phyloP scores from a whole-genome alignment of 371 early-diverging fungal genomes.

The Rhizopus delemar region DNA sequence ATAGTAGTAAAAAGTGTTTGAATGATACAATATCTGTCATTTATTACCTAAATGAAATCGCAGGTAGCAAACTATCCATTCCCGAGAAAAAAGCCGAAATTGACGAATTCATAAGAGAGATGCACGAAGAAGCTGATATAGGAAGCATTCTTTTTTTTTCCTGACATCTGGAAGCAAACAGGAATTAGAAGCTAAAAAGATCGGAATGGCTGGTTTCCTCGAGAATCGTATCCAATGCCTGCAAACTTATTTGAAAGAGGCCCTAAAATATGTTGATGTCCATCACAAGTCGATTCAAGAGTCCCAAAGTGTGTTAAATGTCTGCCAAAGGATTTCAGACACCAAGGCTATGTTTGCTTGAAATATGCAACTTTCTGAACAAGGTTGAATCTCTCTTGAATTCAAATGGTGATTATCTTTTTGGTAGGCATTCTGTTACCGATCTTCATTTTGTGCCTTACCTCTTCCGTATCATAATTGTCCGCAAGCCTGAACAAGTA shows the following conservation, averaged over 20 bases:
- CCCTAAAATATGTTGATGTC: slow-evolving; percentile 24
- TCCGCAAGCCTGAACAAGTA: slow-evolving; percentile 31
- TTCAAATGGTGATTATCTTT: slow-evolving; percentile 26
- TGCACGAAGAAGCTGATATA: slow-evolving; percentile 35
- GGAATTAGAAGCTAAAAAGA: slow-evolving; percentile 31
- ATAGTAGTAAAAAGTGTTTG: slow-evolving; percentile 10
- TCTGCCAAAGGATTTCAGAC: slow-evolving; percentile 16
- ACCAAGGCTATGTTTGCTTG: slow-evolving; percentile 27
- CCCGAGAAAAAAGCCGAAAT: slow-evolving; percentile 23
- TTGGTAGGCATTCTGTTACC: slow-evolving; percentile 33
- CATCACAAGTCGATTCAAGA: slow-evolving; percentile 24
- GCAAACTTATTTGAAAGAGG: slow-evolving; percentile 21
- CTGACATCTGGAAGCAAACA: slow-evolving; percentile 28
- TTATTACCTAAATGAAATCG: slow-evolving; percentile 22
- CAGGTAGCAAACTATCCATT: slow-evolving; percentile 16
- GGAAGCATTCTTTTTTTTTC: slow-evolving; percentile 39
- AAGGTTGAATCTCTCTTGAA: slow-evolving; percentile 25
- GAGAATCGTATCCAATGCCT: slow-evolving; percentile 34
- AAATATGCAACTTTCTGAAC: slow-evolving; percentile 27
- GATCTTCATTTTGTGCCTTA: slow-evolving; percentile 38
- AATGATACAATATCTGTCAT: slow-evolving; percentile 28
- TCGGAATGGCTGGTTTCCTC: slow-evolving; percentile 25
- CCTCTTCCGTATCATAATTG: slow-evolving; percentile 24
- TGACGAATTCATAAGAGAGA: slow-evolving; percentile 25
- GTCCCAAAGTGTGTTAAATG: slow-evolving; percentile 17